Evolutionary conservation across 2,329 filamentous ascomycete species (phyloP), one percentile per base, ranked within the genome.

Genomic region (Penicillium aurantiogriseum): DNA sequence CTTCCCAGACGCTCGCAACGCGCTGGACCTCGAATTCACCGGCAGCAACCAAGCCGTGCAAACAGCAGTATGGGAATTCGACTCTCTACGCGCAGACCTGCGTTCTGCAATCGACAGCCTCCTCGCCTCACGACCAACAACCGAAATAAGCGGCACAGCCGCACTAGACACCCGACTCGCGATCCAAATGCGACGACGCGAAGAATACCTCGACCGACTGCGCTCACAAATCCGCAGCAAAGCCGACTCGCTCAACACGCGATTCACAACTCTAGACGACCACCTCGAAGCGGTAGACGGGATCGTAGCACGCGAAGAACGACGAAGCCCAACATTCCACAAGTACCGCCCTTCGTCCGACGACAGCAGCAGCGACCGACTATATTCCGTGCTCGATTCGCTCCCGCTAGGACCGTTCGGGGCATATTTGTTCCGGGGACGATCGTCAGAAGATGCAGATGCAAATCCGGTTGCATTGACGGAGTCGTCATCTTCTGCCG

Each of bases 1-100:
- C 29, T 69, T 72, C 44, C 67, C 70, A 15, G 66, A 67, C 23
- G 68, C 59, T 2, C 69, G 67, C 27, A 62, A 76, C 47, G 72
- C 73, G n/a, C 67, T 76, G 1, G 67, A 73, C 15, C 70, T 76
- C 11, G 74, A 76, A 56, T 76, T 75, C 54, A 63, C 69, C 47
- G 72, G 74, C 48, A 69, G 70, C 57, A 64, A 67, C 58, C 58
- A 66, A 46, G 72, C 72, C 17, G 62, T 71, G 4, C 66, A 71
- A 46, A 60, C 70, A 10, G 72, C 73, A 31, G 61, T 65, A 0
- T 67, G 67, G 58, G 69, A 74, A 58, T 71, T 75, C 49, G 71
- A 73, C 48, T 71, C 70, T 15, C 63, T 76, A 10, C 69, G 68
- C 44, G 67, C 68, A 10, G 74, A 75, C 55, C 63, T 76, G 3